Percentiles rank a stretch among this genome's conserved stretches.
phyloP scores from a whole-genome alignment of 2,329 filamentous ascomycete genomes.

The Paraconiothyrium brasiliense region DNA sequence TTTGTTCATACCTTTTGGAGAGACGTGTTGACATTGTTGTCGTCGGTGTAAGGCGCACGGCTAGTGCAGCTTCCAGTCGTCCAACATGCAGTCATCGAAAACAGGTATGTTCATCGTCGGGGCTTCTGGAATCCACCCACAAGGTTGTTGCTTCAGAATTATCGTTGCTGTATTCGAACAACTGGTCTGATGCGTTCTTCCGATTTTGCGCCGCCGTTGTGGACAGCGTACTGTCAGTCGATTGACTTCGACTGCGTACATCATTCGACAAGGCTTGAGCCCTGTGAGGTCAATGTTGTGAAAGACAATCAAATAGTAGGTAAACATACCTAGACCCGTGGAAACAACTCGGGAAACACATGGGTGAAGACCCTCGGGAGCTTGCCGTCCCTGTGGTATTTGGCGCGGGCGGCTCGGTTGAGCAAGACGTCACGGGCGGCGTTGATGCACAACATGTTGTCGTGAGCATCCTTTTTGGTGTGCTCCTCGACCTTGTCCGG shows the following conservation, averaged over 20 bases:
- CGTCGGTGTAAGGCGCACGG: neutral
- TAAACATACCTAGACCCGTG: neutral
- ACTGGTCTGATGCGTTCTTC: neutral
- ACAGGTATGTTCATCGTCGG: neutral
- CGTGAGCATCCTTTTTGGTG: constrained; percentile 22
- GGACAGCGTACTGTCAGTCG: neutral
- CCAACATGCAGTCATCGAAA: neutral
- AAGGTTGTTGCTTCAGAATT: neutral
- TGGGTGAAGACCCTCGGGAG: neutral
- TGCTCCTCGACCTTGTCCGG: constrained; percentile 33
- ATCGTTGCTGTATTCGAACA: neutral
- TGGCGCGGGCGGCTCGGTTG: constrained; percentile 20
- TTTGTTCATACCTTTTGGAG: neutral
- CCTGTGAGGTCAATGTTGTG: no score
- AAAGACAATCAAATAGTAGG: no score
- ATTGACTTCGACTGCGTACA: neutral
- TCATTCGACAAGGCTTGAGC: neutral
- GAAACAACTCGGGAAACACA: neutral
- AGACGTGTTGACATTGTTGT: no score
- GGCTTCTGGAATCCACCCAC: neutral
- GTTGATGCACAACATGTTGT: constrained; percentile 37
- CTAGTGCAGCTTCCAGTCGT: neutral
- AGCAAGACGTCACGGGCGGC: constrained; percentile 36
- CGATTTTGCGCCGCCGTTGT: neutral
- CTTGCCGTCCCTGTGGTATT: constrained; percentile 24